Percentiles rank a stretch among this genome's conserved stretches.
phyloP scores from a whole-genome alignment of 2,329 filamentous ascomycete species.

The Pochonia chlamydosporia region DNA sequence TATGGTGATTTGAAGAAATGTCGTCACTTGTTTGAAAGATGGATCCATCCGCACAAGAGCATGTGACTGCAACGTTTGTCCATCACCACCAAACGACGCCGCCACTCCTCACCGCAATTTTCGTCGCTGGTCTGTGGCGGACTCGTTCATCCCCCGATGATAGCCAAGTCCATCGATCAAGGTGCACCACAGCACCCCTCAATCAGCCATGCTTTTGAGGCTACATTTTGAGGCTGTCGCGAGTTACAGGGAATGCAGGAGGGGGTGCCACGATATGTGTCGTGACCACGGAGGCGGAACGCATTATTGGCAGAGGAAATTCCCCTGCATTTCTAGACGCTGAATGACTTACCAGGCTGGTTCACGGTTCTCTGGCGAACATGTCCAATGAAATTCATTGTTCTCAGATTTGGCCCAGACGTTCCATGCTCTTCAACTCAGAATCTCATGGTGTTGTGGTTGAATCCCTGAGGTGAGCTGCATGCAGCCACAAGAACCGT shows the following conservation, averaged over 20 bases:
- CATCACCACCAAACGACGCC: background rate
- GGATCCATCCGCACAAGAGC: background rate
- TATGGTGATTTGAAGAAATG: background rate
- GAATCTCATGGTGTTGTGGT: background rate
- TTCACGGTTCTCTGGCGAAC: too few species aligned
- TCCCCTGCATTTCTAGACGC: too few species aligned
- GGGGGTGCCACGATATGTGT: too few species aligned
- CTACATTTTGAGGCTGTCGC: too few species aligned
- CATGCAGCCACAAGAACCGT: background rate
- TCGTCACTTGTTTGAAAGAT: background rate
- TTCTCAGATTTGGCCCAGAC: too few species aligned
- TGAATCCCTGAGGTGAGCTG: background rate
- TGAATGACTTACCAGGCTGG: too few species aligned
- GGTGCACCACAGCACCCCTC: background rate
- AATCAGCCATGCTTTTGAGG: background rate
- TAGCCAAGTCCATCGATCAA: background rate
- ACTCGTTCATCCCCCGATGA: background rate
- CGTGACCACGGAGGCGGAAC: too few species aligned
- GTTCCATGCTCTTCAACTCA: background rate
- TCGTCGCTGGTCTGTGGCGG: background rate
- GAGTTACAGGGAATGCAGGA: too few species aligned
- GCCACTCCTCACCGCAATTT: slow-evolving; percentile 4
- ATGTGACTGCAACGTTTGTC: background rate
- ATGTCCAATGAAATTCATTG: too few species aligned
- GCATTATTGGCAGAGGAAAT: too few species aligned